Conservation (phyloP, 169 alveolate genomes). For the Cryptosporidium canis region DNA sequence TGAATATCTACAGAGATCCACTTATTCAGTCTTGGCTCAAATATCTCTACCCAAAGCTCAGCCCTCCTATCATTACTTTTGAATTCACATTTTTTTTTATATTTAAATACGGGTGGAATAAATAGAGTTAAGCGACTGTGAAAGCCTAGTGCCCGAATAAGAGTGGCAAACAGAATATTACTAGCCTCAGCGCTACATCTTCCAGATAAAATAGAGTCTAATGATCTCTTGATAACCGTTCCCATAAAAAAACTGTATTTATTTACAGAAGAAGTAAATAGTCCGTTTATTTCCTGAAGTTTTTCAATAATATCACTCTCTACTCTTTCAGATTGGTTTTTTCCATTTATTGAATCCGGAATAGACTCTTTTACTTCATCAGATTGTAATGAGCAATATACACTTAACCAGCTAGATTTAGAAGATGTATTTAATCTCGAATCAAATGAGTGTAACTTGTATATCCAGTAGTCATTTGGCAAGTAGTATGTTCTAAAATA, state of each 20-base stretch:
- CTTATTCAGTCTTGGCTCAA: constrained; percentile 39
- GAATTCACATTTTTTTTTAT: constrained; percentile 10
- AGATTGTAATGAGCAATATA: not conserved
- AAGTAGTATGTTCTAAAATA: constrained; percentile 45
- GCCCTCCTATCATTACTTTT: constrained; percentile 50
- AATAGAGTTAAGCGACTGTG: constrained; percentile 33
- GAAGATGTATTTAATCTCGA: not conserved
- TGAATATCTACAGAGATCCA: constrained; percentile 69
- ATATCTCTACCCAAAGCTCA: constrained; percentile 59
- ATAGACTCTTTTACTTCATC: not conserved
- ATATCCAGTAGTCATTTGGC: constrained; percentile 50
- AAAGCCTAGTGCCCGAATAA: constrained; percentile 24
- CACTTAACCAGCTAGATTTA: not conserved
- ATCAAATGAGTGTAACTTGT: constrained; percentile 5
- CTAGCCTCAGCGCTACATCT: constrained; percentile 55
- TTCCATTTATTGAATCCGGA: not conserved
- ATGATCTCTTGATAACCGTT: not conserved
- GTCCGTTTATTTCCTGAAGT: constrained; percentile 11
- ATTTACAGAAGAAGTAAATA: not conserved
- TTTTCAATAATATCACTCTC: not conserved
- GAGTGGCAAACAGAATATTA: constrained; percentile 49
- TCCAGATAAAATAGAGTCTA: not conserved
- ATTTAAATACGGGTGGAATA: constrained; percentile 28
- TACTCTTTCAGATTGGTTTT: not conserved
- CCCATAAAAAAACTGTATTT: constrained; percentile 27